These are phyloP conservation scores for Rutstroemia sp. DNA, from an alignment of 2,329 filamentous ascomycete species.

Conservation along the genomic window DNA sequence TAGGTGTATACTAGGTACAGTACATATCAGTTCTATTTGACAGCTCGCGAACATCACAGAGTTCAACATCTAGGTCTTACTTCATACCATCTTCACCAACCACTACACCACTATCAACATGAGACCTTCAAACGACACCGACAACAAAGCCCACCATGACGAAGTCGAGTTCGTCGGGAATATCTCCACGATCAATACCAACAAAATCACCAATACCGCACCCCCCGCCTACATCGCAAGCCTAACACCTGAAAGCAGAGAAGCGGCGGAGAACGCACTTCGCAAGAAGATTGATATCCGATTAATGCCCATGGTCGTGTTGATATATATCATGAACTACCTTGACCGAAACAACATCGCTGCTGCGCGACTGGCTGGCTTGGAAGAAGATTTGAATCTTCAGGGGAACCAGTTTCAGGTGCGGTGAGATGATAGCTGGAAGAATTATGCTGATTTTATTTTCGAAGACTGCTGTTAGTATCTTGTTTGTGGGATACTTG, in stretches of 20 bases:
- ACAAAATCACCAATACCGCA: background rate
- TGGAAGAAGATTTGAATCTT: conserved; percentile 37
- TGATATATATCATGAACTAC: conserved; percentile 68
- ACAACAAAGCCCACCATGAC: conserved; percentile 1
- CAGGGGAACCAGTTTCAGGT: conserved; percentile 34
- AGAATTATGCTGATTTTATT: conserved; percentile 3
- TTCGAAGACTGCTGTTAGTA: conserved; percentile 33
- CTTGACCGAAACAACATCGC: conserved; percentile 53
- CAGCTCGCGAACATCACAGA: too few relatives aligned
- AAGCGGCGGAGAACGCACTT: conserved; percentile 46
- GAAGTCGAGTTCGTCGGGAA: conserved; percentile 9
- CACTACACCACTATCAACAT: background rate
- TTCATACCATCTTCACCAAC: background rate
- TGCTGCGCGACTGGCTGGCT: conserved; percentile 43
- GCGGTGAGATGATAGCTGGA: background rate
- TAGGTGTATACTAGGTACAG: background rate
- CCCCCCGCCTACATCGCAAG: conserved; percentile 32
- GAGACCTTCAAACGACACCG: background rate
- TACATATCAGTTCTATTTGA: too few relatives aligned
- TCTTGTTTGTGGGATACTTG: conserved; percentile 34
- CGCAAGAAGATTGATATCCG: conserved; percentile 58
- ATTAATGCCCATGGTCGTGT: conserved; percentile 57
- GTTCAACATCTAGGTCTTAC: too few relatives aligned
- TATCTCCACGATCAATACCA: conserved; percentile 5
- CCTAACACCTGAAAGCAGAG: conserved; percentile 44